Evolutionary conservation across 352 stramenopile genomes (phyloP).

Genomic region (Aphanomyces astaci): DNA sequence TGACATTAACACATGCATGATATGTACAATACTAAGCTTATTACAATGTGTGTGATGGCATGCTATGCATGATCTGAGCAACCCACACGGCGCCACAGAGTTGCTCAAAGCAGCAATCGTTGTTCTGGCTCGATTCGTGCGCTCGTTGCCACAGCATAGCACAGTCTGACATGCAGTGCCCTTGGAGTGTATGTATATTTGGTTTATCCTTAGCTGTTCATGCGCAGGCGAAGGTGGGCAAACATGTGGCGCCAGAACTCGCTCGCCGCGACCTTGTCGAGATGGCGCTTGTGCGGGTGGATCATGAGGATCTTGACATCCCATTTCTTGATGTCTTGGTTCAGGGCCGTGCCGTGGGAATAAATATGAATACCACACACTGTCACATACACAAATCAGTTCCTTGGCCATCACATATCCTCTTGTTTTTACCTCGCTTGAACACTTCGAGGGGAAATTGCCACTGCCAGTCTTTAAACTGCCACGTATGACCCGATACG

Average conservation of each 20-base stretch:
- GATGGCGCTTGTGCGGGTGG: constrained; percentile 84
- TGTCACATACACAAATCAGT: constrained; percentile 8
- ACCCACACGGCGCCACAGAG: no score
- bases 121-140: no score
- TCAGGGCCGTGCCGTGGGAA: constrained; percentile 69
- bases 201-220: not conserved
- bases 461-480: constrained; percentile 92
- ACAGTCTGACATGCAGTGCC: no score
- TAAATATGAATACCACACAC: constrained; percentile 79
- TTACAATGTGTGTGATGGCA: no score
- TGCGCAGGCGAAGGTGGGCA: constrained; percentile 43
- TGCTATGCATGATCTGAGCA: no score
- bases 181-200: not conserved
- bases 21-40: no score
- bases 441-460: constrained; percentile 87
- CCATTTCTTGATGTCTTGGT: constrained; percentile 82
- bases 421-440: constrained; percentile 61
- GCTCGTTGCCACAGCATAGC: no score
- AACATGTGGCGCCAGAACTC: constrained; percentile 89
- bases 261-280: constrained; percentile 84
- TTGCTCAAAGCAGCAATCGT: no score
- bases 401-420: not conserved
- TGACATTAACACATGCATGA: no score
- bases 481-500: constrained; percentile 82
- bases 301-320: constrained; percentile 89